These are phyloP conservation scores for Cruciata laevipes DNA, from an alignment of 257 asterid genomes.

Conservation along the genomic window DNA sequence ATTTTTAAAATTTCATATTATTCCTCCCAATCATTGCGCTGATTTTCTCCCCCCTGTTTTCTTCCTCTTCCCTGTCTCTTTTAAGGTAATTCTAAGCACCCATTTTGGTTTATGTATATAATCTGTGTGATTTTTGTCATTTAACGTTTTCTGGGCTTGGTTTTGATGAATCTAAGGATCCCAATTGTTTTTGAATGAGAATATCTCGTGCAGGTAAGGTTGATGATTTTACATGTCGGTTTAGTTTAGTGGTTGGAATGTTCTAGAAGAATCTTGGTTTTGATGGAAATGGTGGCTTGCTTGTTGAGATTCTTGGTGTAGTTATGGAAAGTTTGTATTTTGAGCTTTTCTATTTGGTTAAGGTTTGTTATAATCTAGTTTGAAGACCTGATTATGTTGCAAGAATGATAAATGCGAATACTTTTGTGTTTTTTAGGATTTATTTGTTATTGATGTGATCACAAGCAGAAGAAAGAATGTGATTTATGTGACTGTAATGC, in stretches of 20 bases:
- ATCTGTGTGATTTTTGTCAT: background rate
- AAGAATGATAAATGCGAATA: background rate
- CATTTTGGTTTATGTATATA: background rate
- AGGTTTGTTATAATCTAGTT: background rate
- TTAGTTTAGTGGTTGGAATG: background rate
- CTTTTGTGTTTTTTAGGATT: background rate
- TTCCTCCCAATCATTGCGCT: background rate
- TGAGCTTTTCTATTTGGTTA: background rate
- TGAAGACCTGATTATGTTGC: background rate
- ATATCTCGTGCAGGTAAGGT: background rate
- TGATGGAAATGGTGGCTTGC: background rate
- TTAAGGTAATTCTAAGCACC: background rate
- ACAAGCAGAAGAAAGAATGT: background rate
- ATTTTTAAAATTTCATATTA: background rate
- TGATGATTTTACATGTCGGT: background rate
- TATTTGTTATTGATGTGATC: background rate
- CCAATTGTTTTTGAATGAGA: background rate
- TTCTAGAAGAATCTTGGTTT: background rate
- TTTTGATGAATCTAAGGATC: background rate
- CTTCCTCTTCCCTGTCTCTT: background rate
- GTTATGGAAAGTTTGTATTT: background rate
- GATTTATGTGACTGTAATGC: background rate
- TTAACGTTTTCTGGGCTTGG: background rate
- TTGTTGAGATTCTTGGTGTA: background rate
- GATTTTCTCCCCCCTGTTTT: background rate